Evolutionary conservation across 768 basidiomycete genomes (phyloP).

Genomic region (Mycena indigotica): DNA sequence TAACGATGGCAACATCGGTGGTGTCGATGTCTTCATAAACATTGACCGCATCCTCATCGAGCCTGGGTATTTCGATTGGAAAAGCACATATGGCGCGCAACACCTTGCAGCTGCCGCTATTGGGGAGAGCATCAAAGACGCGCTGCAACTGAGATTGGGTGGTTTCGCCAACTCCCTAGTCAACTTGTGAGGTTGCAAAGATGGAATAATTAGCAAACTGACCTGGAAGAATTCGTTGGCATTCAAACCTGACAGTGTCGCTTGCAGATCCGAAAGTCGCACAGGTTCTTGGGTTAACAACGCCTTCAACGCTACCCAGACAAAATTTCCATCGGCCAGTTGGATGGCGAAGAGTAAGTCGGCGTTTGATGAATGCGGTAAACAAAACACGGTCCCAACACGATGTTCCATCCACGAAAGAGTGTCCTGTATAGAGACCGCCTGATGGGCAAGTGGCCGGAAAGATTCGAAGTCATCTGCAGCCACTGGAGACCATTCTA

Average conservation of each 20-base stretch:
- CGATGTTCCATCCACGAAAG: not conserved
- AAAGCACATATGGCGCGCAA: not conserved
- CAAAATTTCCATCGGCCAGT: not conserved
- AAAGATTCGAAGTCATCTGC: constrained; percentile 1
- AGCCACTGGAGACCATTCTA: not conserved
- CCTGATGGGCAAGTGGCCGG: not conserved
- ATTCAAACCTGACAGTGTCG: not conserved
- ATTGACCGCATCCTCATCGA: not conserved
- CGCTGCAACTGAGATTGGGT: not conserved
- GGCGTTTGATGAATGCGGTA: not conserved
- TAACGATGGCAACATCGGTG: not conserved
- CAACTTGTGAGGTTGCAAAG: no score
- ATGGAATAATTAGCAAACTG: no score
- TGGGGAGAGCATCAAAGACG: not conserved
- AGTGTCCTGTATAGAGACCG: not conserved
- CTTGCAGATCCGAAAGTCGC: not conserved
- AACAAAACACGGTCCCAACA: not conserved
- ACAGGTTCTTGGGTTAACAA: not conserved
- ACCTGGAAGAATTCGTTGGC: not conserved
- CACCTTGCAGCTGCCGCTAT: not conserved
- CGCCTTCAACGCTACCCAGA: not conserved
- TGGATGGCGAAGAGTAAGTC: not conserved
- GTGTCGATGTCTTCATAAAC: no score
- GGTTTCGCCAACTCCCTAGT: not conserved
- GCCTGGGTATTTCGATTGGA: not conserved